A percentile compares a stretch with the other conserved stretches of the same genome.
Conservation (phyloP, 352 stramenopile species). For the Elongisporangium anandrum region DNA sequence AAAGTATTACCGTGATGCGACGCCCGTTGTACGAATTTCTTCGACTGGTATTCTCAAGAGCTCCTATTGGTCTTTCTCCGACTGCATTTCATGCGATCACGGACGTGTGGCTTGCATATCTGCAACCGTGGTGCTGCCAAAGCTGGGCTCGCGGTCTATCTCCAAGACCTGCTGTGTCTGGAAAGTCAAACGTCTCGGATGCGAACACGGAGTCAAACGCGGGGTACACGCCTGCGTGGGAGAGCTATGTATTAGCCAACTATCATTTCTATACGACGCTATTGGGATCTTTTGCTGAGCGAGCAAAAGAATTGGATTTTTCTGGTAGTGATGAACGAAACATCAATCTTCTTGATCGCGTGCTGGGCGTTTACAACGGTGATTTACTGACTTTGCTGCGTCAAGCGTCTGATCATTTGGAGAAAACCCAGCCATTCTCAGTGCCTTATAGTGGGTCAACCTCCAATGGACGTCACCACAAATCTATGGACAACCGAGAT, state of each 20-base stretch:
- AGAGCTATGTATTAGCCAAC: slow-evolving; percentile 82
- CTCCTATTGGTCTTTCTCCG: slow-evolving; percentile 67
- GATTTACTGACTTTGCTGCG: slow-evolving; percentile 66
- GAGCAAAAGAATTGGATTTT: slow-evolving; percentile 82
- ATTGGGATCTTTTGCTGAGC: slow-evolving; percentile 73
- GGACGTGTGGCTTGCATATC: slow-evolving; percentile 85
- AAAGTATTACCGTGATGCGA: slow-evolving; percentile 63
- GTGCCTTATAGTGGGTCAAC: slow-evolving; percentile 34
- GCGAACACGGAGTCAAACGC: slow-evolving; percentile 5
- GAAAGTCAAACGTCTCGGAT: slow-evolving; percentile 16
- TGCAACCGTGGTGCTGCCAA: slow-evolving; percentile 80
- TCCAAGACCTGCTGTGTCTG: neutral
- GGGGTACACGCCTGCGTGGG: slow-evolving; percentile 58
- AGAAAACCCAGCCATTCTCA: slow-evolving; percentile 67
- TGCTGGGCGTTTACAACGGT: slow-evolving; percentile 62
- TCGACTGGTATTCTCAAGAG: slow-evolving; percentile 76
- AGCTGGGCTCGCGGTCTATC: slow-evolving; percentile 29
- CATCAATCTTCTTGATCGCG: slow-evolving; percentile 59
- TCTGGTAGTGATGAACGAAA: slow-evolving; percentile 56
- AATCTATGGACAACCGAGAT: slow-evolving; percentile 16
- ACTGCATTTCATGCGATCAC: slow-evolving; percentile 80
- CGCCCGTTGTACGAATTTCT: slow-evolving; percentile 83
- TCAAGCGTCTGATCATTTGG: slow-evolving; percentile 49
- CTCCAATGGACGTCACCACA: slow-evolving; percentile 13
- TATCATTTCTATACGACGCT: slow-evolving; percentile 88